Base-by-base conservation (phyloP, 192 early-diverging fungal species). In the Paraglomus brasilianum region DNA sequence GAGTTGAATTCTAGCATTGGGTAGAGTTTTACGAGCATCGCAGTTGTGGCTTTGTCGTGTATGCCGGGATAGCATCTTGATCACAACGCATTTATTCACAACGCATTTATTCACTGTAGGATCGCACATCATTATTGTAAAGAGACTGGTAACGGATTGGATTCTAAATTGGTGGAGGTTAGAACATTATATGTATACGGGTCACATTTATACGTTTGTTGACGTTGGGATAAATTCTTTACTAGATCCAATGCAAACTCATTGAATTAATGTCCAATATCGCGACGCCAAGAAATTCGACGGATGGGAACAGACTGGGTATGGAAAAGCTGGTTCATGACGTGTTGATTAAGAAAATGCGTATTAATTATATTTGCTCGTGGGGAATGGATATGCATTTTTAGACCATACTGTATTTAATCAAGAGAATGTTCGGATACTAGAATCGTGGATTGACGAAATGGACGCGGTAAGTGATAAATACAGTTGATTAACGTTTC, bases 211-310 rank as follows among this genome's bases (percentile, higher is more conserved):
- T 30, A 39, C 56, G 56, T 30, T 57, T 40, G 36, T 30, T 57
- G 41, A n/a, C 41, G 36, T 15, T 57, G 14, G n/a, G 57, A 41
- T 41, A 41, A 19, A 17, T 19, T 59, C 38, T 59, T 50, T 30
- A 42, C 38, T 62, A 91, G 83, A 91, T 98, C 60, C 95, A 98
- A 85, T 94, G 93, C 71, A 80, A 91, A 30, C 72, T 98, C 51
- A 94, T 94, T 72, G 94, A 96, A 67, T 84, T 95, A 9, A 89
- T 89, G 5, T 93, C 93, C n/a, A 96, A 95, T 75, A 85, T 95
- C 59, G 94, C 95, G 2, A 96, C 94, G 9, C 94, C 94, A 19
- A 75, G 91, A 38, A 75, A 71, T 11, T 72, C 81, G 4, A 83
- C 88, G 11, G 81, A 81, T 47, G 82, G 89, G 52, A 72, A 61